These are phyloP conservation scores for Pichia sp. DNA, from an alignment of 1,139 yeast species.

Conservation along the genomic window DNA sequence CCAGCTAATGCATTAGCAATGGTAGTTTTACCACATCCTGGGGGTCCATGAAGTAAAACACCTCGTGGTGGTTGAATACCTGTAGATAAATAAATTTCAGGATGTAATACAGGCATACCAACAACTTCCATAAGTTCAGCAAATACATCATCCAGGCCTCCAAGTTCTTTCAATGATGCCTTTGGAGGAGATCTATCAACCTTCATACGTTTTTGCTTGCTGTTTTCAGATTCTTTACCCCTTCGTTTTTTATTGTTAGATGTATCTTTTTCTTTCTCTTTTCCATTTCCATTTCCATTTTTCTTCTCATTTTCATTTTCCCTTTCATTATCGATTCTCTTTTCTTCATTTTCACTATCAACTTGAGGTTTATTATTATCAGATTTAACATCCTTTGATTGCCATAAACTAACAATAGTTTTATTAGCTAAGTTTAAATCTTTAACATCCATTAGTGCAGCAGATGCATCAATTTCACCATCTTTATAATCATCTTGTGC, in stretches of 20 bases:
- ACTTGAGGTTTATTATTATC: no score
- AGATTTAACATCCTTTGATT: constrained; percentile 13
- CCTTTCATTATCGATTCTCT: constrained; percentile 1
- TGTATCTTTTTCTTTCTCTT: neutral
- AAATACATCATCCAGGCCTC: constrained; percentile 83
- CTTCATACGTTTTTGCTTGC: constrained; percentile 35
- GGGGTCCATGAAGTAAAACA: constrained; percentile 91
- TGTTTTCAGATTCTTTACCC: constrained; percentile 27
- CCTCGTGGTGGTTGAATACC: constrained; percentile 99
- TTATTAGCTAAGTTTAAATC: constrained; percentile 68
- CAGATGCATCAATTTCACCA: constrained; percentile 34
- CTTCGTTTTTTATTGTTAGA: constrained; percentile 29
- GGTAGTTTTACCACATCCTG: constrained; percentile 98
- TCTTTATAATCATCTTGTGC: constrained; percentile 17
- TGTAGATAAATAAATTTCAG: constrained; percentile 79
- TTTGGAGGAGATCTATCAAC: constrained; percentile 69
- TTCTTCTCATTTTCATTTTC: constrained; percentile 13
- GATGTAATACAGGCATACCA: constrained; percentile 88
- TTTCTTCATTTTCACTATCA: no score
- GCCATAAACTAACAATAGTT: constrained; percentile 71
- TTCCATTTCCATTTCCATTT: constrained; percentile 10
- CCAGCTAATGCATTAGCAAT: constrained; percentile 96
- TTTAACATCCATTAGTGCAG: constrained; percentile 48
- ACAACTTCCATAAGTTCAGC: constrained; percentile 83
- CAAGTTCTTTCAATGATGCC: constrained; percentile 60